Evolutionary conservation across 345 rosid species (phyloP).

Genomic region (Nephelium lappaceum): DNA sequence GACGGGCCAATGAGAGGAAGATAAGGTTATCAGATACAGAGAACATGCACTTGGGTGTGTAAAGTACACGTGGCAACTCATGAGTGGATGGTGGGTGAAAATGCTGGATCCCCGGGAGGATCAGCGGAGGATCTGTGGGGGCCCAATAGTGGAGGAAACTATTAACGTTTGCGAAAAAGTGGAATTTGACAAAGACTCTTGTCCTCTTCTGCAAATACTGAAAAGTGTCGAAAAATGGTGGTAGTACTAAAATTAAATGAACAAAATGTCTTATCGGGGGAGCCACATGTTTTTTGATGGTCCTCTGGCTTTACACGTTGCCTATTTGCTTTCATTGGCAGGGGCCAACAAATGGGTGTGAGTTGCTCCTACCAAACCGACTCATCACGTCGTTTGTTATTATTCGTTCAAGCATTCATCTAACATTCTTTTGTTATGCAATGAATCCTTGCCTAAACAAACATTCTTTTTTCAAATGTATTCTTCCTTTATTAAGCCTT

Average conservation of each 20-base stretch:
- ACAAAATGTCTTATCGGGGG: not conserved
- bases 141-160: not conserved
- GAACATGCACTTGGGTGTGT: not conserved
- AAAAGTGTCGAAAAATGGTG: not conserved
- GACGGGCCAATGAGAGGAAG: constrained; percentile 24
- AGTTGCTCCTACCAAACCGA: too few species aligned
- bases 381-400: too few species aligned
- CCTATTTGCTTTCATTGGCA: not conserved
- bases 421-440: too few species aligned
- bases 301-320: not conserved
- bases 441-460: too few species aligned
- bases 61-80: constrained; percentile 17
- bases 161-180: not conserved
- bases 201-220: not conserved
- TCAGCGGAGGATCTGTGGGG: not conserved
- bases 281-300: not conserved
- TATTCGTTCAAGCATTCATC: too few species aligned
- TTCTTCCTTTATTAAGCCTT: too few species aligned
- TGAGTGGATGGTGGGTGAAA: not conserved
- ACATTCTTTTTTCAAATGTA: too few species aligned
- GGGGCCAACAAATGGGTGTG: not conserved
- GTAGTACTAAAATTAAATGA: not conserved
- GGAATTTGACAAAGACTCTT: not conserved
- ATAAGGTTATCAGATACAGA: constrained; percentile 29
- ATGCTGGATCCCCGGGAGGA: not conserved